Percentiles rank a stretch among this genome's conserved stretches.
Conservation (phyloP, 2,329 filamentous ascomycete species). For the Fusarium sublunatum region DNA sequence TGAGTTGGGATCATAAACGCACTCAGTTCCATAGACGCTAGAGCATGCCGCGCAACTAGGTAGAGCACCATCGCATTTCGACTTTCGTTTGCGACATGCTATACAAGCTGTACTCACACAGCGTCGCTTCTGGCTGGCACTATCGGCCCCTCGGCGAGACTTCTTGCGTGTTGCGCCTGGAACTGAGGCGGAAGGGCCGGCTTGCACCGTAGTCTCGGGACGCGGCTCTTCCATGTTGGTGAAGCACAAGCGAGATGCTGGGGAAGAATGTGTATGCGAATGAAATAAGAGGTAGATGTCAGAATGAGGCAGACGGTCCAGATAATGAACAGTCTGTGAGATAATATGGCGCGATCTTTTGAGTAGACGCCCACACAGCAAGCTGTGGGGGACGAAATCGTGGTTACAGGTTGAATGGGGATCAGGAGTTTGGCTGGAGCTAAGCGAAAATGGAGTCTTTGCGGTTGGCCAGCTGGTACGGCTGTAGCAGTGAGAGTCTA, state of each 20-base stretch:
- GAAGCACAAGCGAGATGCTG: slow-evolving; percentile 11
- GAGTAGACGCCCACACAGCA: slow-evolving; percentile 17
- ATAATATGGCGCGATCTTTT: slow-evolving; percentile 30
- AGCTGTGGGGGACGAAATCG: slow-evolving; percentile 27
- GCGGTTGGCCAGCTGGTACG: slow-evolving; percentile 21
- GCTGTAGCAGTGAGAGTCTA: slow-evolving; percentile 15
- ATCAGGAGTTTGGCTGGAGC: slow-evolving; percentile 17
- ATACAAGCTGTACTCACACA: slow-evolving; percentile 89
- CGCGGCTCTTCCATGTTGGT: slow-evolving; percentile 38
- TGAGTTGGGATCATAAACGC: slow-evolving; percentile 94
- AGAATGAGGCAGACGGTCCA: slow-evolving; percentile 1
- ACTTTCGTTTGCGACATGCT: slow-evolving; percentile 81
- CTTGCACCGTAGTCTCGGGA: slow-evolving; percentile 13
- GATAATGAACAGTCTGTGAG: neutral
- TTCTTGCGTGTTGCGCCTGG: slow-evolving; percentile 55
- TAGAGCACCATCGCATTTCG: slow-evolving; percentile 90
- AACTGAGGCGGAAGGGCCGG: slow-evolving; percentile 27
- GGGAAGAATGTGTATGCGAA: slow-evolving; percentile 2
- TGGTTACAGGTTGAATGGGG: slow-evolving; percentile 24
- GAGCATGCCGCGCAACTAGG: slow-evolving; percentile 96
- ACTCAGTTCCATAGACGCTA: slow-evolving; percentile 90
- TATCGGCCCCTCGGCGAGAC: slow-evolving; percentile 60
- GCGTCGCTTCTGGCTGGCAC: slow-evolving; percentile 71
- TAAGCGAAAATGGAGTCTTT: slow-evolving; percentile 28
- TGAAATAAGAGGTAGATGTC: slow-evolving; percentile 2